phyloP scores from a whole-genome alignment of 202 grass and related monocot species.

The Hordeum pubiflorum region DNA sequence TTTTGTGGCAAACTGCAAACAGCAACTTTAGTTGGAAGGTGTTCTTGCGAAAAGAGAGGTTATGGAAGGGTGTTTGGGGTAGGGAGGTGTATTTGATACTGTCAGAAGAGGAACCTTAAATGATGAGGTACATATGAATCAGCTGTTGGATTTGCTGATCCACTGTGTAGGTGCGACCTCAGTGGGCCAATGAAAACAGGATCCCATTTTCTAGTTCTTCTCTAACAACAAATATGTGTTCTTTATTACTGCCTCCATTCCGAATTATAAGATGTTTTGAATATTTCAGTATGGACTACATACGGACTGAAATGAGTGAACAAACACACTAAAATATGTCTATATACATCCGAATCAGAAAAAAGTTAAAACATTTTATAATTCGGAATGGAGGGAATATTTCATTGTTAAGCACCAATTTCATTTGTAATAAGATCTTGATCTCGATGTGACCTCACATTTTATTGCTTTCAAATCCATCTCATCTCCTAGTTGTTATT shows the following conservation, averaged over 20 bases:
- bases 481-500: not conserved
- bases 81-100: not conserved
- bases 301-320: too few relatives aligned
- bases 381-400: not conserved
- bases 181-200: not conserved
- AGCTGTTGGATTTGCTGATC: not conserved
- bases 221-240: not conserved
- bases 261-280: too few relatives aligned
- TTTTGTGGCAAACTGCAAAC: not conserved
- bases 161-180: not conserved
- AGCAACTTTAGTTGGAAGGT: not conserved
- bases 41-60: slow-evolving; percentile 3
- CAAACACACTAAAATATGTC: too few relatives aligned
- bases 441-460: not conserved
- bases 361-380: too few relatives aligned
- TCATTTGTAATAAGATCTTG: not conserved
- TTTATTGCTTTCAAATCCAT: slow-evolving; percentile 13
- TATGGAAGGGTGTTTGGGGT: not conserved
- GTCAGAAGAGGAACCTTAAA: not conserved
- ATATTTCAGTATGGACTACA: too few relatives aligned
- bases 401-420: not conserved
- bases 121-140: not conserved
- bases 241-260: not conserved
- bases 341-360: too few relatives aligned
- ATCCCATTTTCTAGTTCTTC: not conserved